Percentiles rank a stretch among this genome's conserved stretches.
These are phyloP conservation scores for Arthrobotrys megalospora DNA, from an alignment of 2,329 filamentous ascomycete species.

Conservation along the genomic window DNA sequence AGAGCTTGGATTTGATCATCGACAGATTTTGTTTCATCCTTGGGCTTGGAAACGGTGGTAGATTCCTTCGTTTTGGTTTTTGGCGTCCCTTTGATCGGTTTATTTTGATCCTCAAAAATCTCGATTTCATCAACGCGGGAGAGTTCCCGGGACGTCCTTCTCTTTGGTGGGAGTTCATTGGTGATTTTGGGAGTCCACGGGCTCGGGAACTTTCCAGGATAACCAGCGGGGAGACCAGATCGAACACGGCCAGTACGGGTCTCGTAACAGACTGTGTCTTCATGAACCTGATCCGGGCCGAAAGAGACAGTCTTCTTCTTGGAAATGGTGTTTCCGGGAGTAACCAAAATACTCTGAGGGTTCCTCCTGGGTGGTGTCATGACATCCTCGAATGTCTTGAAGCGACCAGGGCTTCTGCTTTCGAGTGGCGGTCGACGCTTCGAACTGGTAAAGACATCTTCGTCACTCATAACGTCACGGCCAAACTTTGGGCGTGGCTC, in stretches of 20 bases:
- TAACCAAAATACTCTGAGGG: conserved; percentile 72
- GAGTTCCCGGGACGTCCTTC: conserved; percentile 19
- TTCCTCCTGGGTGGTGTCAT: conserved; percentile 64
- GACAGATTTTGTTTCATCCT: conserved; percentile 39
- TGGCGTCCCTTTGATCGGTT: conserved; percentile 27
- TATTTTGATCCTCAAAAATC: conserved; percentile 61
- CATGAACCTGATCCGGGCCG: conserved; percentile 69
- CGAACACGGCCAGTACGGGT: conserved; percentile 66
- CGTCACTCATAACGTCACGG: conserved; percentile 51
- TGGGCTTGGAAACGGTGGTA: conserved; percentile 13
- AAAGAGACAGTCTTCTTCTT: conserved; percentile 73
- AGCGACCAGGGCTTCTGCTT: conserved; percentile 37
- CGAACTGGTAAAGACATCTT: conserved; percentile 56
- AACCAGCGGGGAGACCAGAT: conserved; percentile 70
- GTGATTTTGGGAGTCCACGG: conserved; percentile 69
- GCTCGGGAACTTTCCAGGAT: conserved; percentile 72
- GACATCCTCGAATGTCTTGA: conserved; percentile 42
- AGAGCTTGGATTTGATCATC: conserved; percentile 61
- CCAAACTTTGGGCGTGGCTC: conserved; percentile 35
- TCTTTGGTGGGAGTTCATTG: conserved; percentile 61
- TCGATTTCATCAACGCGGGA: conserved; percentile 57
- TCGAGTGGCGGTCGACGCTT: conserved; percentile 22
- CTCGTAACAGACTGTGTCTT: conserved; percentile 69
- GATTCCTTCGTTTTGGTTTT: conserved; percentile 49
- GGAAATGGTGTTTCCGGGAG: conserved; percentile 70